phyloP scores from a whole-genome alignment of 2,329 filamentous ascomycete species.

The Penicillium sp. region DNA sequence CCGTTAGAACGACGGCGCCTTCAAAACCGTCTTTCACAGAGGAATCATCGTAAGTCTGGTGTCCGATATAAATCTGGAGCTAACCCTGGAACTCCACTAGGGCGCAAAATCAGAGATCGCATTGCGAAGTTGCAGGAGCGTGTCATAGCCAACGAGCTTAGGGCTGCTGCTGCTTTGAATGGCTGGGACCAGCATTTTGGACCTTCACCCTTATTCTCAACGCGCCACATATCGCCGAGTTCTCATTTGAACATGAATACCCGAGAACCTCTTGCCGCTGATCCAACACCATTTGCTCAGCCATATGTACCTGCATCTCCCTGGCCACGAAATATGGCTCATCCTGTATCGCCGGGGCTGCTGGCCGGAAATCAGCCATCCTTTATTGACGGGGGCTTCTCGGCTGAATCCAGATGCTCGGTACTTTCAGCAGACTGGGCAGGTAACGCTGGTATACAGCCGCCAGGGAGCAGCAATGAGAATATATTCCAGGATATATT shows the following conservation, averaged over 20 bases:
- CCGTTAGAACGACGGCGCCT: constrained; percentile 28
- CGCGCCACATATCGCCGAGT: constrained; percentile 3
- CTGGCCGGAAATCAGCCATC: not conserved
- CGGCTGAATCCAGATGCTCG: not conserved
- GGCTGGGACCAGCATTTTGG: constrained; percentile 26
- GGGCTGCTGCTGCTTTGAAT: constrained; percentile 26
- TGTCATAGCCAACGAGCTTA: constrained; percentile 32
- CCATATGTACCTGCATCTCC: not conserved
- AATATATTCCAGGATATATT: not conserved
- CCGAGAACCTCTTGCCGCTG: constrained; percentile 1
- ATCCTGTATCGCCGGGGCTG: not conserved
- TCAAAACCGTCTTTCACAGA: constrained; percentile 32
- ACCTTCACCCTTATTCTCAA: constrained; percentile 9
- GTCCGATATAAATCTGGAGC: not conserved
- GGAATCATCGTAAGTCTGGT: constrained; percentile 29
- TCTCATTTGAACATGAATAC: constrained; percentile 1
- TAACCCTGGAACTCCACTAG: constrained; percentile 11
- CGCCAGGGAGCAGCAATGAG: not conserved
- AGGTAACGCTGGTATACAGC: not conserved
- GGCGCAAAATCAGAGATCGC: constrained; percentile 32
- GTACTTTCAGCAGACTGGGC: not conserved
- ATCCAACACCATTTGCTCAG: not conserved
- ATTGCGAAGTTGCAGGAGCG: constrained; percentile 35
- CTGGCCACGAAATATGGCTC: not conserved
- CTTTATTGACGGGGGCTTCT: not conserved